These are phyloP conservation scores for Volvariella surrecta DNA, from an alignment of 1,284 basidiomycete species.

Conservation along the genomic window DNA sequence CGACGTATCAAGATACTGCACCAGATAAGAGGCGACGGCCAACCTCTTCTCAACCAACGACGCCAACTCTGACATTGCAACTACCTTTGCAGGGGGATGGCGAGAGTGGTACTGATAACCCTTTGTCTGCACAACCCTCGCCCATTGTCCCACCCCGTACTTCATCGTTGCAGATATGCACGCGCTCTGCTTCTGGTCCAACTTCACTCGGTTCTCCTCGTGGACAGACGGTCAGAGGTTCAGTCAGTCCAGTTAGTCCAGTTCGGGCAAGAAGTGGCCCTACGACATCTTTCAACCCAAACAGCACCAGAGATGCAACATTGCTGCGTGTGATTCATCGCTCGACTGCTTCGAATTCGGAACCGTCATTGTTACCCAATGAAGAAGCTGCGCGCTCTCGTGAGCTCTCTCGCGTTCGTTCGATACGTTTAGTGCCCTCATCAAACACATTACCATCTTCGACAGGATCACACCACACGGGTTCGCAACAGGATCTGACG, in stretches of 20 bases:
- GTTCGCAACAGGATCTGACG: slow-evolving; percentile 47
- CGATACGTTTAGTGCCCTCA: slow-evolving; percentile 10
- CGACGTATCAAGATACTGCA: slow-evolving; percentile 10
- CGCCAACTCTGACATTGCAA: slow-evolving; percentile 25
- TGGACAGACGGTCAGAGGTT: slow-evolving; percentile 6
- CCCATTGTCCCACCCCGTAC: slow-evolving; percentile 48
- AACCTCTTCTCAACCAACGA: slow-evolving; percentile 8
- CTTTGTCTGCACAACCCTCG: slow-evolving; percentile 12
- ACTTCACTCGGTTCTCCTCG: slow-evolving; percentile 4
- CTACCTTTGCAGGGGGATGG: slow-evolving; percentile 21
- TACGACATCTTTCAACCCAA: slow-evolving; percentile 20
- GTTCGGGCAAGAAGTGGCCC: slow-evolving; percentile 30
- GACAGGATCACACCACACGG: slow-evolving; percentile 17
- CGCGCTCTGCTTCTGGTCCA: slow-evolving; percentile 12
- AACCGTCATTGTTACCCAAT: slow-evolving; percentile 60
- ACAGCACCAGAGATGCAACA: slow-evolving; percentile 32
- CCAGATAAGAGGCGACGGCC: slow-evolving; percentile 11
- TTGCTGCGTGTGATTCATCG: slow-evolving; percentile 55
- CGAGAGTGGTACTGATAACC: slow-evolving; percentile 6
- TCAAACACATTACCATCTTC: slow-evolving; percentile 5
- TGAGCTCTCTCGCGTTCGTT: slow-evolving; percentile 23
- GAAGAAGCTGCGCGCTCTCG: slow-evolving; percentile 38
- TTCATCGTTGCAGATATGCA: slow-evolving; percentile 43
- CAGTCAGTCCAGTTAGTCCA: slow-evolving; percentile 22
- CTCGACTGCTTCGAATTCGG: slow-evolving; percentile 66